Conservation (phyloP, 1,139 yeast species). For the Geotrichum cucujoidarum region DNA sequence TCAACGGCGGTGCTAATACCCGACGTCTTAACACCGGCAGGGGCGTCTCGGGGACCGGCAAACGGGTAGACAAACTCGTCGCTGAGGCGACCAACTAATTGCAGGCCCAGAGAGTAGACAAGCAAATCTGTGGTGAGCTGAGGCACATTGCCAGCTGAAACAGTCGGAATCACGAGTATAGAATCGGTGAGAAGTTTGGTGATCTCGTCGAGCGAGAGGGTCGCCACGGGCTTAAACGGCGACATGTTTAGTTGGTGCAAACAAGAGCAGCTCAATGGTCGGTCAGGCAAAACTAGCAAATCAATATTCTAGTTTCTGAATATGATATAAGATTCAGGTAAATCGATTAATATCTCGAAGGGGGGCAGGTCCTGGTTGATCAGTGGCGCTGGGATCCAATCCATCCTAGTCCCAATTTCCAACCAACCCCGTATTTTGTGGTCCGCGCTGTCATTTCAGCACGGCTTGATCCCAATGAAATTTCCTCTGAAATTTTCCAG, state of each 20-base stretch:
- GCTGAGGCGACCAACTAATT: slow-evolving; percentile 52
- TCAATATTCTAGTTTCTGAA: no score
- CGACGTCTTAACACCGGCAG: slow-evolving; percentile 23
- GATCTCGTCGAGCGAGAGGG: not conserved
- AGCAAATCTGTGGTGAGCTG: slow-evolving; percentile 75
- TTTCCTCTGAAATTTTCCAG: slow-evolving; percentile 1
- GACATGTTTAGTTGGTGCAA: not conserved
- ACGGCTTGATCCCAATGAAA: slow-evolving; percentile 11
- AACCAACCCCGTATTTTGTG: slow-evolving; percentile 3
- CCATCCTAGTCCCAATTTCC: no score
- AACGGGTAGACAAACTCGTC: slow-evolving; percentile 70
- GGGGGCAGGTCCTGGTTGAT: no score
- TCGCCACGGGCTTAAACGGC: slow-evolving; percentile 7
- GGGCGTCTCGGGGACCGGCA: slow-evolving; percentile 67
- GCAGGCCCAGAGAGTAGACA: slow-evolving; percentile 54
- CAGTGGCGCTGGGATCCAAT: not conserved
- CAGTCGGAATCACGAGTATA: slow-evolving; percentile 61
- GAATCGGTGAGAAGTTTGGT: slow-evolving; percentile 7
- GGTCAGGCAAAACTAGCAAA: no score
- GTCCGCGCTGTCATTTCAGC: slow-evolving; percentile 10
- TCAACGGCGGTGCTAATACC: slow-evolving; percentile 61
- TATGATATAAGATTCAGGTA: no score
- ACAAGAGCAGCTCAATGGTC: no score
- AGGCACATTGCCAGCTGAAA: slow-evolving; percentile 86
- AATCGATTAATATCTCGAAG: no score